Conservation (phyloP, 2,329 filamentous ascomycete species). For the Mollisia scopiformis region DNA sequence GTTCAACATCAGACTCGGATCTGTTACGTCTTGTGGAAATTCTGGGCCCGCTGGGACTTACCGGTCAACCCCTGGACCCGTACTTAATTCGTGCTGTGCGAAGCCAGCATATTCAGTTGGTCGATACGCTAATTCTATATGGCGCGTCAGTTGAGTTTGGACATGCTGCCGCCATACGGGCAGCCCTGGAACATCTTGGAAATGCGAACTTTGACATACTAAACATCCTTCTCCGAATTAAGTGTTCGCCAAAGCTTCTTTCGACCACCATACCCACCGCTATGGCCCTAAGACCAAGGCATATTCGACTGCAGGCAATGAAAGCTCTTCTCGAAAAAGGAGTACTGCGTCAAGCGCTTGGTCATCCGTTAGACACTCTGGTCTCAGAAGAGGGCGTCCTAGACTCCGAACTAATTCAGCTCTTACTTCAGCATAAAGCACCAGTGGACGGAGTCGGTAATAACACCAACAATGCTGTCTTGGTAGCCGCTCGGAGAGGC, state of each 20-base stretch:
- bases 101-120: not conserved
- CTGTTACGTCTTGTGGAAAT: conserved; percentile 8
- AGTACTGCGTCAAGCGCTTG: conserved; percentile 1
- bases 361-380: conserved; percentile 2
- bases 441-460: conserved; percentile 8
- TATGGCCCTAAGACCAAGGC: conserved; percentile 3
- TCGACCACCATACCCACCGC: conserved; percentile 7
- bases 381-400: conserved; percentile 7
- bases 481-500: conserved; percentile 2
- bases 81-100: conserved; percentile 8
- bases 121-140: not conserved
- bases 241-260: conserved; percentile 6
- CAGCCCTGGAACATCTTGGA: conserved; percentile 5
- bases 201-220: conserved; percentile 5
- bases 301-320: conserved; percentile 7
- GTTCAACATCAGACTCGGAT: conserved; percentile 9
- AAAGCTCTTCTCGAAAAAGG: conserved; percentile 6
- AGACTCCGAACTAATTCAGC: conserved; percentile 9
- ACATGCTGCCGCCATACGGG: conserved; percentile 9
- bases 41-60: conserved; percentile 1
- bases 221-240: not conserved
- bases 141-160: conserved; percentile 11
- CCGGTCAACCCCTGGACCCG: not conserved
- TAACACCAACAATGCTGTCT: conserved; percentile 3
- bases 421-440: conserved; percentile 8